phyloP scores from a whole-genome alignment of 2,329 filamentous ascomycete genomes.

The Aspergillus sp. region DNA sequence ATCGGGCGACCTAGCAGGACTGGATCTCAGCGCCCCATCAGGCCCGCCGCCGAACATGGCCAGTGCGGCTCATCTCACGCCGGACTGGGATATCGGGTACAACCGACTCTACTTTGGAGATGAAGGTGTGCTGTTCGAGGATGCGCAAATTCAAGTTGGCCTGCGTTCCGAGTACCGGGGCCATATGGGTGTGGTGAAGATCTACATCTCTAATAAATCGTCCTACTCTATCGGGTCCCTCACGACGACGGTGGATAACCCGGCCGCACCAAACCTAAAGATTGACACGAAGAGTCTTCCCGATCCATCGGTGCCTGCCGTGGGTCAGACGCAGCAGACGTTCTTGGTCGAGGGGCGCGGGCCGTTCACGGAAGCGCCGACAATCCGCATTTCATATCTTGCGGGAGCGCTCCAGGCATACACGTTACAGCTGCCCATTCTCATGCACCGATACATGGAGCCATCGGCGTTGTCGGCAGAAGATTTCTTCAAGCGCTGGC shows the following conservation, averaged over 20 bases:
- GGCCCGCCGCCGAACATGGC: slow-evolving; percentile 76
- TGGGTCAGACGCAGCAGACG: slow-evolving; percentile 84
- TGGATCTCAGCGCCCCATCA: slow-evolving; percentile 71
- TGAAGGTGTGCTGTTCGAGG: slow-evolving; percentile 92
- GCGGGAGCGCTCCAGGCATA: slow-evolving; percentile 90
- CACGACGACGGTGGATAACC: slow-evolving; percentile 87
- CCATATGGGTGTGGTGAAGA: slow-evolving; percentile 91
- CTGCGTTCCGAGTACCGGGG: slow-evolving; percentile 90
- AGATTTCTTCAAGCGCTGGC: slow-evolving; percentile 99
- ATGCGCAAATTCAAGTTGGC: slow-evolving; percentile 89
- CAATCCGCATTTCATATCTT: slow-evolving; percentile 90
- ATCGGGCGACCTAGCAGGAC: slow-evolving; percentile 72
- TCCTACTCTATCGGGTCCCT: slow-evolving; percentile 83
- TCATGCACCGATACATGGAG: slow-evolving; percentile 96
- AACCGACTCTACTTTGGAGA: slow-evolving; percentile 75
- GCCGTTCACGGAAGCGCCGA: slow-evolving; percentile 78
- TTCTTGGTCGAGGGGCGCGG: slow-evolving; percentile 88
- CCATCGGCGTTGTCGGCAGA: slow-evolving; percentile 81
- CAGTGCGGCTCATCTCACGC: slow-evolving; percentile 86
- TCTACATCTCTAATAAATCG: slow-evolving; percentile 96
- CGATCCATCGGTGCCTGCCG: slow-evolving; percentile 74
- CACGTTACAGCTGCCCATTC: slow-evolving; percentile 84
- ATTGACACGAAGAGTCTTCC: slow-evolving; percentile 88
- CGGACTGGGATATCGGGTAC: slow-evolving; percentile 91
- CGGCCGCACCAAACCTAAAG: slow-evolving; percentile 65